Evolutionary conservation across 1,139 yeast genomes (phyloP).

Genomic region (Diutina sp.): DNA sequence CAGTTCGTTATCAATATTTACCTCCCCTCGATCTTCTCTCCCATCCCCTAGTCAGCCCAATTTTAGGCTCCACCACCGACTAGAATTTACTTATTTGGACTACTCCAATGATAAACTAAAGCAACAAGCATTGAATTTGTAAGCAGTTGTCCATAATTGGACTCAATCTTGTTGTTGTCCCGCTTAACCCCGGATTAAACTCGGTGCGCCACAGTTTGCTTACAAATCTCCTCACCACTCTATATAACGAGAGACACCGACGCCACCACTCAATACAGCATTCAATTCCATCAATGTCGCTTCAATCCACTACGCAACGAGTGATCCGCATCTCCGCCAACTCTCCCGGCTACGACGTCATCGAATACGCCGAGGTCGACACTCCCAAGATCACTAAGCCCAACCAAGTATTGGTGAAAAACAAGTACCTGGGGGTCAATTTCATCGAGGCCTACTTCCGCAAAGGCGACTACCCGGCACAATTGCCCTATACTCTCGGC

Average conservation of each 20-base stretch:
- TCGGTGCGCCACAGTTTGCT: neutral
- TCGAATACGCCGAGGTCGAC: constrained; percentile 36
- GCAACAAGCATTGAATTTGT: too few relatives aligned
- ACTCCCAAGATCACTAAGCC: constrained; percentile 42
- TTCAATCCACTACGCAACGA: constrained; percentile 35
- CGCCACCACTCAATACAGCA: neutral
- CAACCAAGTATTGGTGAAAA: constrained; percentile 54
- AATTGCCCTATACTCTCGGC: constrained; percentile 58
- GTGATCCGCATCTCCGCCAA: constrained; percentile 41
- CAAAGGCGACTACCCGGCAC: constrained; percentile 54
- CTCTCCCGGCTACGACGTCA: constrained; percentile 30
- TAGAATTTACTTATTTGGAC: too few relatives aligned
- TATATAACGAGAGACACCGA: neutral
- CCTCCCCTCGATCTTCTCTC: too few relatives aligned
- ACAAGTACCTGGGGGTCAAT: constrained; percentile 66
- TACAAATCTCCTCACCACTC: neutral
- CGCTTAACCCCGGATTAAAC: neutral
- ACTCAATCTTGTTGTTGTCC: too few relatives aligned
- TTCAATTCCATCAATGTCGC: neutral
- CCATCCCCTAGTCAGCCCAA: too few relatives aligned
- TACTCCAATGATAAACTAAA: too few relatives aligned
- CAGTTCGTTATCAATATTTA: too few relatives aligned
- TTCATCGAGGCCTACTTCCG: constrained; percentile 78
- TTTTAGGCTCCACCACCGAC: too few relatives aligned
- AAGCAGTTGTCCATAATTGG: too few relatives aligned